Conservation (phyloP, 2,329 filamentous ascomycete species). For the Aphanocladium album region DNA sequence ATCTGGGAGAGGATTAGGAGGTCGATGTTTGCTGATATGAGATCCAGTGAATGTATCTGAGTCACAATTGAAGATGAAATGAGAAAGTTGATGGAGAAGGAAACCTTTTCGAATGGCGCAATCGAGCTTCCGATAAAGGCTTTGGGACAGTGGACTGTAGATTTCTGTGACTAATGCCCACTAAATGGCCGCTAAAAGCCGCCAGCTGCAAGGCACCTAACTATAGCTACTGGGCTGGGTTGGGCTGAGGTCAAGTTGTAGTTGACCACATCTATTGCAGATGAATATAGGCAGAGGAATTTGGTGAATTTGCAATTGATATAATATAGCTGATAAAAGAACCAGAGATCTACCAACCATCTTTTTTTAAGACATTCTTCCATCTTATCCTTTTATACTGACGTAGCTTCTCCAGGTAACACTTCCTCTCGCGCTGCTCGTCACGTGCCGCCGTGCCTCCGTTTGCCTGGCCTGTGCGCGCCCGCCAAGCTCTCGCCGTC, state of each 20-base stretch:
- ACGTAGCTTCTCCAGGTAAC: background rate
- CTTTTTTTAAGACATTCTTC: background rate
- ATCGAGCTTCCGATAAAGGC: conserved; percentile 12
- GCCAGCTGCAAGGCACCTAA: background rate
- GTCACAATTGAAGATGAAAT: background rate
- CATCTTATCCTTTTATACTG: background rate
- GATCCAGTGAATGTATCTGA: background rate
- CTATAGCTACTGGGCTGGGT: too few relatives aligned
- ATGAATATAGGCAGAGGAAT: too few relatives aligned
- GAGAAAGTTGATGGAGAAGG: background rate
- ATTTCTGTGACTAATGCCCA: conserved; percentile 10
- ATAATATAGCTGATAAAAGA: too few relatives aligned
- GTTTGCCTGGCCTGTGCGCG: conserved; percentile 14
- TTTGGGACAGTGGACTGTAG: background rate
- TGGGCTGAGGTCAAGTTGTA: too few relatives aligned
- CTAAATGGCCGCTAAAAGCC: background rate
- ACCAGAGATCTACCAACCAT: too few relatives aligned
- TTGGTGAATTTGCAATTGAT: too few relatives aligned
- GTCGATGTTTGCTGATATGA: background rate
- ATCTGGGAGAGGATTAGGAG: background rate
- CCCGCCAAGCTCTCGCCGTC: background rate
- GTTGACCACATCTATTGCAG: too few relatives aligned
- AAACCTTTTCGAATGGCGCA: conserved; percentile 4
- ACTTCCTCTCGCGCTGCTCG: background rate
- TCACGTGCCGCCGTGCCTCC: conserved; percentile 10